phyloP scores from a whole-genome alignment of 441 rosid genomes.

The Viola pubescens region DNA sequence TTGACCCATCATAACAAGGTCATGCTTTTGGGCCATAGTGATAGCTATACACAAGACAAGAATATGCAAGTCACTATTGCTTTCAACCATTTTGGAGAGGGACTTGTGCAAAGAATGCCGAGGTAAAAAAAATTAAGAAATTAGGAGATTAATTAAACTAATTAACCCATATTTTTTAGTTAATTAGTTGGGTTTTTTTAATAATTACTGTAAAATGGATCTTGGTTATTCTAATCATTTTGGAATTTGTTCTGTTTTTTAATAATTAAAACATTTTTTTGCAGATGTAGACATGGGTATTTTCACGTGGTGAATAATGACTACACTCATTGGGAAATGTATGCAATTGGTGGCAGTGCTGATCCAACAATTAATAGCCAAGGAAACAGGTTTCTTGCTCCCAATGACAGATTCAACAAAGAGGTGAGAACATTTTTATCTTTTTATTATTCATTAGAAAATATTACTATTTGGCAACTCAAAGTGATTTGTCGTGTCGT shows the following conservation, averaged over 20 bases:
- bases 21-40: constrained; percentile 81
- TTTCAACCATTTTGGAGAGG: constrained; percentile 93
- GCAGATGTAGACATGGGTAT: constrained; percentile 67
- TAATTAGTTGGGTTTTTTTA: not conserved
- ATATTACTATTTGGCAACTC: too few species aligned
- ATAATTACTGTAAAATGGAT: not conserved
- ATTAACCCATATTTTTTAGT: not conserved
- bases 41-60: constrained; percentile 58
- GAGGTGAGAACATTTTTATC: constrained; percentile 25
- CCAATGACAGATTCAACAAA: constrained; percentile 28
- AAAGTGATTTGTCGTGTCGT: too few species aligned
- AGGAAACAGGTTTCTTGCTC: constrained; percentile 57
- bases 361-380: constrained; percentile 63
- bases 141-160: not conserved
- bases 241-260: not conserved
- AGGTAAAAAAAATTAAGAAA: constrained; percentile 34
- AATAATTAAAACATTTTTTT: not conserved
- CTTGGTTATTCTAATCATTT: constrained; percentile 1
- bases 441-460: too few species aligned
- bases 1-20: constrained; percentile 87
- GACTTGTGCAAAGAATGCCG: constrained; percentile 91
- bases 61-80: constrained; percentile 94
- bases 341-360: constrained; percentile 72
- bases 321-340: constrained; percentile 64
- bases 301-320: constrained; percentile 75